Evolutionary conservation across 2,329 filamentous ascomycete species (phyloP).

Genomic region (Penicillium sp.): DNA sequence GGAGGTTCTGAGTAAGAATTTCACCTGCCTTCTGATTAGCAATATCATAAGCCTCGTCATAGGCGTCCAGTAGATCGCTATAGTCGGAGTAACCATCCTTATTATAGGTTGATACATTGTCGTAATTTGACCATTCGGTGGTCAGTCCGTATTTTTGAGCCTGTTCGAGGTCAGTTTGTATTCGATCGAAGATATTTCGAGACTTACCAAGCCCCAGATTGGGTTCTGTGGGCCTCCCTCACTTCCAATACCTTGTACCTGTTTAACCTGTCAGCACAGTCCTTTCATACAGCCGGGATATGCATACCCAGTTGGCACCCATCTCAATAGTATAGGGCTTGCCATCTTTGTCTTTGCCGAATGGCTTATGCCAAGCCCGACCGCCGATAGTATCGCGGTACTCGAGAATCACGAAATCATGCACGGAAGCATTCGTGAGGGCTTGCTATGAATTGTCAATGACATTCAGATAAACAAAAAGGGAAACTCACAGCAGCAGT

Average conservation of each 20-base stretch:
- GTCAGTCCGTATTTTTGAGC: conserved; percentile 59
- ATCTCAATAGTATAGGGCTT: conserved; percentile 21
- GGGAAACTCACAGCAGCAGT: conserved; percentile 19
- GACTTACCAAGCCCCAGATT: conserved; percentile 19
- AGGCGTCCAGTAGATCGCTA: conserved; percentile 51
- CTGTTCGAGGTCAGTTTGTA: conserved; percentile 12
- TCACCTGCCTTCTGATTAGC: conserved; percentile 57
- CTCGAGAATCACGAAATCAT: conserved; percentile 24
- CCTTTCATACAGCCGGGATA: background rate
- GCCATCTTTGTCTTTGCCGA: conserved; percentile 19
- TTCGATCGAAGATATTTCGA: background rate
- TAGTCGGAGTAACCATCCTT: conserved; percentile 57
- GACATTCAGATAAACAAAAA: background rate
- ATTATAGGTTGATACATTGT: conserved; percentile 60
- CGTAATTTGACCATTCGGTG: conserved; percentile 60
- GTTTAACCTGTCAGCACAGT: background rate
- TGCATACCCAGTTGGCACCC: conserved; percentile 21
- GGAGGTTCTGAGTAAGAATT: conserved; percentile 59
- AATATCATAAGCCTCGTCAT: conserved; percentile 47
- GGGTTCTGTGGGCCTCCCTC: conserved; percentile 19
- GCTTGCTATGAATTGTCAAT: conserved; percentile 17
- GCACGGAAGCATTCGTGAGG: conserved; percentile 22
- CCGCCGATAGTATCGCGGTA: conserved; percentile 22
- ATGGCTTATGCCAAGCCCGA: conserved; percentile 18
- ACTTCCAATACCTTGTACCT: conserved; percentile 23